Evolutionary conservation across 2,329 filamentous ascomycete species (phyloP).

Genomic region (Colletotrichum limetticola): DNA sequence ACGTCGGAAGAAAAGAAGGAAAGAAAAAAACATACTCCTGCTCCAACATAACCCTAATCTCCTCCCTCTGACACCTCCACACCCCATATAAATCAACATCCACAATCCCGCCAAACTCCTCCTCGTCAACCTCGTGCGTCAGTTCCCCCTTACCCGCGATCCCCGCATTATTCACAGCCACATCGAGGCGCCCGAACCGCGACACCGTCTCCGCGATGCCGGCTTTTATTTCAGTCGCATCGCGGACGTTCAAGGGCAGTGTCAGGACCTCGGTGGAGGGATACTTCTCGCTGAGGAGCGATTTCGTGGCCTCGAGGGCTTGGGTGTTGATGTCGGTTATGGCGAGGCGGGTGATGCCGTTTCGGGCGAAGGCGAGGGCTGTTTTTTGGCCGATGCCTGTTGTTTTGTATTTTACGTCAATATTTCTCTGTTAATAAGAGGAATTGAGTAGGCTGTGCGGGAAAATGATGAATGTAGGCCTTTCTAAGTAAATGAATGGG

Average conservation of each 20-base stretch:
- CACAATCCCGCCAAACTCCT: constrained; percentile 61
- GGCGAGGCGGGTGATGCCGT: constrained; percentile 59
- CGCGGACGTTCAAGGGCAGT: constrained; percentile 57
- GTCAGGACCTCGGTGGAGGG: constrained; percentile 52
- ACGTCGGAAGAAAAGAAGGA: too few relatives aligned
- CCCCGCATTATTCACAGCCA: constrained; percentile 67
- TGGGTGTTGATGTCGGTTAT: constrained; percentile 56
- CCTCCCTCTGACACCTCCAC: constrained; percentile 65
- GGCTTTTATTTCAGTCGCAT: constrained; percentile 53
- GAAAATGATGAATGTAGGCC: too few relatives aligned
- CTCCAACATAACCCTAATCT: constrained; percentile 61
- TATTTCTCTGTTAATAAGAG: too few relatives aligned
- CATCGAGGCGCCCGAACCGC: constrained; percentile 63
- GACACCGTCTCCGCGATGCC: constrained; percentile 53
- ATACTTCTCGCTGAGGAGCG: constrained; percentile 47
- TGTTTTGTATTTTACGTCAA: constrained; percentile 11
- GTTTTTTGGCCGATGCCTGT: constrained; percentile 60
- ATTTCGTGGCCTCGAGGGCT: constrained; percentile 44
- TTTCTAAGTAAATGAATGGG: neutral
- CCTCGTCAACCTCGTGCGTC: constrained; percentile 57
- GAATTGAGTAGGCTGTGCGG: too few relatives aligned
- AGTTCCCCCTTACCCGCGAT: constrained; percentile 52
- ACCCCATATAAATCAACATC: constrained; percentile 66
- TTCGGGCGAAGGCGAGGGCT: constrained; percentile 57
- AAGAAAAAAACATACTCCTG: constrained; percentile 51